Conservation (phyloP, 139 green algal species). For the Zygnema cylindricum region DNA sequence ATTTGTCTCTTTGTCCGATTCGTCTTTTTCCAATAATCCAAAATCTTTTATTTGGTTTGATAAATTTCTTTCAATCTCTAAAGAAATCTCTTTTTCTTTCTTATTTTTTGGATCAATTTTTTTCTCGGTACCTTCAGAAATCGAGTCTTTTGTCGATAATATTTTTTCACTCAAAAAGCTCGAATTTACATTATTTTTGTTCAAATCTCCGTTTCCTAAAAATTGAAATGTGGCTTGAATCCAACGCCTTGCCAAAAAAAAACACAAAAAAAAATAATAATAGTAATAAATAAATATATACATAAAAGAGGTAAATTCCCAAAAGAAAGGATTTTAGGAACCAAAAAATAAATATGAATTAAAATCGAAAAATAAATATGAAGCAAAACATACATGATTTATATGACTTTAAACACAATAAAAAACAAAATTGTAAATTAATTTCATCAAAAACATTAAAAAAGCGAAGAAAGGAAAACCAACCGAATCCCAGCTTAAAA, state of each 20-base stretch:
- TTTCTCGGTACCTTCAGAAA: no score
- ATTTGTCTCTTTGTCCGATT: background rate
- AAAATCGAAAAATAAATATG: no score
- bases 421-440: no score
- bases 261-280: background rate
- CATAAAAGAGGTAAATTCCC: background rate
- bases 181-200: no score
- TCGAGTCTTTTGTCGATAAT: background rate
- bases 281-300: background rate
- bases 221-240: constrained; percentile 15
- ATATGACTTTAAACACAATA: no score
- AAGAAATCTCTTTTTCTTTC: background rate
- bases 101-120: background rate
- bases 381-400: no score
- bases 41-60: background rate
- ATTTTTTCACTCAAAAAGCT: no score
- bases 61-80: background rate
- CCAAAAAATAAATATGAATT: background rate
- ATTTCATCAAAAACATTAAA: no score
- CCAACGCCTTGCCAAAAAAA: background rate
- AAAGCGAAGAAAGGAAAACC: no score
- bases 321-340: background rate
- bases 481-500: no score
- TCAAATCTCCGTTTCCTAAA: no score
- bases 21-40: no score